Percentiles rank a stretch among this genome's conserved stretches.
Evolutionary conservation across 2,329 filamentous ascomycete species (phyloP).

Genomic region (Cryphonectria radicalis): DNA sequence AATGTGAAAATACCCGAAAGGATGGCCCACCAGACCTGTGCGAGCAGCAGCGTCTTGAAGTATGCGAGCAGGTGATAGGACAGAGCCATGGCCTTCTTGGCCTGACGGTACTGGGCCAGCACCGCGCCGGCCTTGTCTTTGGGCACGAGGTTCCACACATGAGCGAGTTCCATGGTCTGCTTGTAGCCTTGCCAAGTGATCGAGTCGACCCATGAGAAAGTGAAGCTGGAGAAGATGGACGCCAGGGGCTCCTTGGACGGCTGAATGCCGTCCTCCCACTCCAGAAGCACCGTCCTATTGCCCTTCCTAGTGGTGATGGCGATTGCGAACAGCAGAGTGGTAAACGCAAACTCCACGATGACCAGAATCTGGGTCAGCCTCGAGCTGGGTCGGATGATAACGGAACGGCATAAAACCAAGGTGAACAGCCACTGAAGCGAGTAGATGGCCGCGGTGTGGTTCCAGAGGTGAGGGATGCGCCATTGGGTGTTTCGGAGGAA

Average conservation of each 20-base stretch:
- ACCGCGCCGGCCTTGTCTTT: conserved; percentile 86
- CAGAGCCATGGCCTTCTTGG: conserved; percentile 80
- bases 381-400: conserved; percentile 76
- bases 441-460: conserved; percentile 88
- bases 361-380: conserved; percentile 64
- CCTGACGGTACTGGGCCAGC: conserved; percentile 79
- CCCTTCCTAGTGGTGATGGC: conserved; percentile 85
- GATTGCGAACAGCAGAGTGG: conserved; percentile 74
- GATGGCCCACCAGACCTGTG: conserved; percentile 80
- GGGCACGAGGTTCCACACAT: conserved; percentile 90
- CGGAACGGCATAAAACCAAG: conserved; percentile 80
- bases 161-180: conserved; percentile 77
- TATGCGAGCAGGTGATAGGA: conserved; percentile 82
- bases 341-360: conserved; percentile 75
- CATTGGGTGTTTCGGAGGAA: conserved; percentile 67
- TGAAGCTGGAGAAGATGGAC: conserved; percentile 84
- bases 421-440: conserved; percentile 78
- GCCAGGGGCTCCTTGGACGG: conserved; percentile 87
- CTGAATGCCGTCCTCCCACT: conserved; percentile 86
- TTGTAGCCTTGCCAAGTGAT: conserved; percentile 90
- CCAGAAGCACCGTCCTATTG: conserved; percentile 84
- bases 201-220: conserved; percentile 88
- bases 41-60: conserved; percentile 76
- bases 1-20: conserved; percentile 85
- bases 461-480: conserved; percentile 79